Percentiles rank a stretch among this genome's conserved stretches.
phyloP scores from a whole-genome alignment of 139 green algal genomes.

The Micractinium conductrix region DNA sequence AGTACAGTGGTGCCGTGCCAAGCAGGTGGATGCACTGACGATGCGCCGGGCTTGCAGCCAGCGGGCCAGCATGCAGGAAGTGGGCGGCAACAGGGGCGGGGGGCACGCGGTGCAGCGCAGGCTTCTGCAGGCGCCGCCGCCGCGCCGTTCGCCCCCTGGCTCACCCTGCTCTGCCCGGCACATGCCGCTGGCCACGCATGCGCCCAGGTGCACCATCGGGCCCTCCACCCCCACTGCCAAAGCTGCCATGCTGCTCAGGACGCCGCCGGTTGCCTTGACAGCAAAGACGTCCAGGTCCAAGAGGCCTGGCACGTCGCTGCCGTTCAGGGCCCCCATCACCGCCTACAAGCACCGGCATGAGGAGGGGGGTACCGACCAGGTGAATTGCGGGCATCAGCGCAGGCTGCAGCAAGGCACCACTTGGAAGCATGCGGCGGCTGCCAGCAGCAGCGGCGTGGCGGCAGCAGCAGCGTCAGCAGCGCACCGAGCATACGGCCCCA shows the following conservation, averaged over 20 bases:
- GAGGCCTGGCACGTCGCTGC: not conserved
- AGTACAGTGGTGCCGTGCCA: not conserved
- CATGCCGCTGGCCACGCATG: constrained; percentile 75
- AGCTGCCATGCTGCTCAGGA: not conserved
- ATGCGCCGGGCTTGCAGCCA: not conserved
- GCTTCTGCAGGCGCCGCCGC: no score
- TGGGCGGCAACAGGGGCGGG: not conserved
- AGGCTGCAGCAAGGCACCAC: no score
- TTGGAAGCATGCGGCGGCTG: no score
- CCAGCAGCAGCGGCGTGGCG: no score
- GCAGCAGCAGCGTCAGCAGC: no score
- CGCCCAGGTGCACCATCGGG: constrained; percentile 81
- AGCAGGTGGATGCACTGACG: not conserved
- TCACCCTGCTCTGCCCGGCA: constrained; percentile 3
- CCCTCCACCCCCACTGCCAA: not conserved
- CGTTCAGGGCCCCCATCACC: not conserved
- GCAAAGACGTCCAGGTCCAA: not conserved
- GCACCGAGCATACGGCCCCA: no score
- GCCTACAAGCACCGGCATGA: not conserved
- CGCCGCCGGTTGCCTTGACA: not conserved
- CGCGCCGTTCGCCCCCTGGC: not conserved
- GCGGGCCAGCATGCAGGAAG: not conserved
- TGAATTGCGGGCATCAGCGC: not conserved
- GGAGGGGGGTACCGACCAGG: not conserved
- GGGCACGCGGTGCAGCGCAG: not conserved